Percentiles rank a stretch among this genome's conserved stretches.
Evolutionary conservation across 106 monocot genomes (phyloP).

Genomic region (Cymbidium sinense): DNA sequence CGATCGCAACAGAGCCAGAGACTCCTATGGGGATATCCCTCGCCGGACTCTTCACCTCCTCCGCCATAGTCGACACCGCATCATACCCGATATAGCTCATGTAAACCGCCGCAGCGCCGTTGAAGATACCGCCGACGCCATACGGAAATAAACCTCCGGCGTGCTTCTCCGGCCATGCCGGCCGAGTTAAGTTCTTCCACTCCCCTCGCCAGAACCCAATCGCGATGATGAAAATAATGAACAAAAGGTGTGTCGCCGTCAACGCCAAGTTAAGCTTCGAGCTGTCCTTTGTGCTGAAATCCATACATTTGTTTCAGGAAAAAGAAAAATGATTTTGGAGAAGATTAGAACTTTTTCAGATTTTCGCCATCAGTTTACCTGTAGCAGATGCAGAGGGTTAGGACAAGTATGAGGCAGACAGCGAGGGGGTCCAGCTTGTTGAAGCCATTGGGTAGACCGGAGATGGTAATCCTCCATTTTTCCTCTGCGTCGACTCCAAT

Average conservation of each 20-base stretch:
- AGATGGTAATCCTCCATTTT: slow-evolving; percentile 63
- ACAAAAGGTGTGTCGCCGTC: slow-evolving; percentile 58
- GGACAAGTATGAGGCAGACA: slow-evolving; percentile 45
- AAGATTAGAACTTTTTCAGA: not conserved
- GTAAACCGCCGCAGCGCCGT: slow-evolving; percentile 80
- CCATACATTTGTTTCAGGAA: not conserved
- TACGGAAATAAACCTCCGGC: slow-evolving; percentile 72
- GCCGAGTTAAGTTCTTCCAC: slow-evolving; percentile 42
- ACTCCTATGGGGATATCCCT: slow-evolving; percentile 91
- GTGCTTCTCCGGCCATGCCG: slow-evolving; percentile 38
- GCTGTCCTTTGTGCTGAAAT: slow-evolving; percentile 76
- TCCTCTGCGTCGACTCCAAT: slow-evolving; percentile 43
- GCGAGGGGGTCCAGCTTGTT: slow-evolving; percentile 83
- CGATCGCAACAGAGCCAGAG: slow-evolving; percentile 76
- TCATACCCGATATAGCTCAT: slow-evolving; percentile 97
- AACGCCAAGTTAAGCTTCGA: slow-evolving; percentile 74
- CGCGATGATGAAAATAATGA: slow-evolving; percentile 84
- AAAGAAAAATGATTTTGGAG: not conserved
- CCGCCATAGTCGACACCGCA: slow-evolving; percentile 99
- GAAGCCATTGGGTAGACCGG: slow-evolving; percentile 71
- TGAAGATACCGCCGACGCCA: slow-evolving; percentile 65
- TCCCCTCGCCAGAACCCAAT: slow-evolving; percentile 73
- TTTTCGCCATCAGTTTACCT: slow-evolving; percentile 29
- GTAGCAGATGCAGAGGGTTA: slow-evolving; percentile 75
- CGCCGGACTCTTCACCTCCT: slow-evolving; percentile 68